Evolutionary conservation across 306 rosid species (phyloP).

Genomic region (Sicyos baderoa): DNA sequence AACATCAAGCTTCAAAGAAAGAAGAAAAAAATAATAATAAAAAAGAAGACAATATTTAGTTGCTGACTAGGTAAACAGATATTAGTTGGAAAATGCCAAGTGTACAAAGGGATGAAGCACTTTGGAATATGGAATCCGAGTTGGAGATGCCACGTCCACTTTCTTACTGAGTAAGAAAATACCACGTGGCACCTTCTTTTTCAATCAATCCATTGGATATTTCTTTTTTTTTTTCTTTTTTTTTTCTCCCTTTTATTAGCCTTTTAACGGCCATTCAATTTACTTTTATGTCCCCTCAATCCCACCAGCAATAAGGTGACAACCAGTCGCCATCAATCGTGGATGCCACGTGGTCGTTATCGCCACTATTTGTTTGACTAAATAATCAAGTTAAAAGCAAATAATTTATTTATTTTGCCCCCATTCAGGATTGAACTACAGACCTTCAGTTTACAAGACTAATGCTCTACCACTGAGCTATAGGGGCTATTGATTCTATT

Average conservation of each 20-base stretch:
- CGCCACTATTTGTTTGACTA: neutral
- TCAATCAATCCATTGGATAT: neutral
- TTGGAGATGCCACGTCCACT: constrained; percentile 18
- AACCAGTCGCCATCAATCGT: neutral
- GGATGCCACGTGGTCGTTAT: constrained; percentile 6
- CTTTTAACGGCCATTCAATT: constrained; percentile 13
- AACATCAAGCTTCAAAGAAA: no score
- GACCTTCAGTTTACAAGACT: no score
- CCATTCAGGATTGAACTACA: no score
- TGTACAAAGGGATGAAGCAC: neutral
- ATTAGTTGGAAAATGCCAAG: constrained; percentile 5
- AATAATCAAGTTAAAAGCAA: neutral
- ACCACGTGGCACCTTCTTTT: constrained; percentile 18
- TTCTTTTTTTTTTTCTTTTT: neutral
- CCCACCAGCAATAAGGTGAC: neutral
- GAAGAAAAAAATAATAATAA: no score
- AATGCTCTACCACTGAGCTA: no score
- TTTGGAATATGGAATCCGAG: neutral
- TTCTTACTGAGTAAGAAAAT: constrained; percentile 23
- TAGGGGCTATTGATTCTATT: no score
- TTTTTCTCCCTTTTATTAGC: neutral
- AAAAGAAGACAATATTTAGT: neutral
- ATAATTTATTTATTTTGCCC: no score
- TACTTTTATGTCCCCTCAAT: constrained; percentile 6
- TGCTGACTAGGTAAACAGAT: neutral